Evolutionary conservation across 2,329 filamentous ascomycete genomes (phyloP).

Genomic region (Xylaria sp.): DNA sequence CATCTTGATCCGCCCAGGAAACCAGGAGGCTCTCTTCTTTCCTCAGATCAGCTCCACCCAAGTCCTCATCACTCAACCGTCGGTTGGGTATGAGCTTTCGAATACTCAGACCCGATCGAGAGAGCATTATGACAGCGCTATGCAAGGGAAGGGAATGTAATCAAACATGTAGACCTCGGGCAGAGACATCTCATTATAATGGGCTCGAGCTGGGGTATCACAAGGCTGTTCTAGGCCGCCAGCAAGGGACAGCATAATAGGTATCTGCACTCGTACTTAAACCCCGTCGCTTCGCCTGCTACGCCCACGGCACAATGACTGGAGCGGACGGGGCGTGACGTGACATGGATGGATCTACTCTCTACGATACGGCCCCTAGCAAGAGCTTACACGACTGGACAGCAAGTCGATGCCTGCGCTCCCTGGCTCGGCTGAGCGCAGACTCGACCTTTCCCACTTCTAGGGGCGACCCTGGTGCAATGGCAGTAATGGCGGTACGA

Average conservation of each 20-base stretch:
- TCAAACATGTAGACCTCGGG: slow-evolving; percentile 44
- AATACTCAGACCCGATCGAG: slow-evolving; percentile 57
- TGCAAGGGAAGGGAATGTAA: slow-evolving; percentile 42
- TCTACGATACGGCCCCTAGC: slow-evolving; percentile 12
- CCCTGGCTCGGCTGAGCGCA: slow-evolving; percentile 32
- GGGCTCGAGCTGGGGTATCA: slow-evolving; percentile 43
- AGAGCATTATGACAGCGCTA: slow-evolving; percentile 52
- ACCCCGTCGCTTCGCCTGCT: slow-evolving; percentile 43
- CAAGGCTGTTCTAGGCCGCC: slow-evolving; percentile 39
- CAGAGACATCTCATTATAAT: slow-evolving; percentile 47
- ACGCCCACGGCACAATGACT: slow-evolving; percentile 17
- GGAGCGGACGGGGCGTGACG: slow-evolving; percentile 37
- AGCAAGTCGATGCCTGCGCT: slow-evolving; percentile 33
- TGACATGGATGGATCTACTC: slow-evolving; percentile 43
- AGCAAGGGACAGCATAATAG: slow-evolving; percentile 39
- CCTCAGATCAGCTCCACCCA: slow-evolving; percentile 42
- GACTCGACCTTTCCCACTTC: slow-evolving; percentile 12
- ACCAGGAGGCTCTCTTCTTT: slow-evolving; percentile 27
- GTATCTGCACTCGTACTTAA: slow-evolving; percentile 40
- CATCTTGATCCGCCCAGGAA: slow-evolving; percentile 36
- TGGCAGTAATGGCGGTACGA: no score
- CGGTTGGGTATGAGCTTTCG: slow-evolving; percentile 56
- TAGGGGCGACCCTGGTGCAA: slow-evolving; percentile 36
- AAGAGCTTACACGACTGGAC: slow-evolving; percentile 6
- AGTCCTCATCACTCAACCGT: slow-evolving; percentile 43